Percentiles rank a stretch among this genome's conserved stretches.
Conservation (phyloP, 2,329 filamentous ascomycete genomes). For the Hypoxylon sp. region DNA sequence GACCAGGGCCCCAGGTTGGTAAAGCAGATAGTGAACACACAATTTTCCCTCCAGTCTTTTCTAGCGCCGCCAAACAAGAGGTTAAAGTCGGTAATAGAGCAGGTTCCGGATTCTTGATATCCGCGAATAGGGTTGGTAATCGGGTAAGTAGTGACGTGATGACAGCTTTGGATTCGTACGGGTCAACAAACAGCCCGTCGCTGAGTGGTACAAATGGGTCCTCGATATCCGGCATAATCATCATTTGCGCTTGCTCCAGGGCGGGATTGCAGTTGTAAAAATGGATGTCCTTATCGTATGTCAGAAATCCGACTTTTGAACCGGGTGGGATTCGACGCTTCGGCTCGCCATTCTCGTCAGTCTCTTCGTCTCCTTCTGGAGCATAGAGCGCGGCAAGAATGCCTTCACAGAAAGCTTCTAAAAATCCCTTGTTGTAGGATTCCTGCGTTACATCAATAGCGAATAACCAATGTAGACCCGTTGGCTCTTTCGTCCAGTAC, state of each 20-base stretch:
- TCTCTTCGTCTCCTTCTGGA: constrained; percentile 68
- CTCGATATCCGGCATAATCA: constrained; percentile 98
- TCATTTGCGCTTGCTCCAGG: constrained; percentile 92
- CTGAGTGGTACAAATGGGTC: constrained; percentile 95
- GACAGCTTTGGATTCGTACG: constrained; percentile 84
- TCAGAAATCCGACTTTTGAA: constrained; percentile 93
- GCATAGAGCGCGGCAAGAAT: constrained; percentile 89
- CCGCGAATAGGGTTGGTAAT: constrained; percentile 88
- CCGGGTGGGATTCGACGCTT: constrained; percentile 78
- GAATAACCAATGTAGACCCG: constrained; percentile 90
- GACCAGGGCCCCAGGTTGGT: constrained; percentile 91
- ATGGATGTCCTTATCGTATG: constrained; percentile 96
- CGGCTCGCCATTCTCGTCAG: constrained; percentile 67
- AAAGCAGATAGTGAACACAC: constrained; percentile 89
- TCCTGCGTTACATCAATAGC: constrained; percentile 95
- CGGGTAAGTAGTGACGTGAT: constrained; percentile 89
- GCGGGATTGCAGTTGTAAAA: constrained; percentile 93
- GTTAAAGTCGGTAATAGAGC: constrained; percentile 88
- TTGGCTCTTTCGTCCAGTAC: constrained; percentile 96
- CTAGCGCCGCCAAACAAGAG: constrained; percentile 85
- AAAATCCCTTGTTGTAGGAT: constrained; percentile 88
- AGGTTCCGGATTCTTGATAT: constrained; percentile 91
- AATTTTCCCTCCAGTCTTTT: constrained; percentile 91
- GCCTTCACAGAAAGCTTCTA: constrained; percentile 91
- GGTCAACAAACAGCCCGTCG: constrained; percentile 94